phyloP scores from a whole-genome alignment of 768 basidiomycete genomes.

The Candolleomyces efflorescens region DNA sequence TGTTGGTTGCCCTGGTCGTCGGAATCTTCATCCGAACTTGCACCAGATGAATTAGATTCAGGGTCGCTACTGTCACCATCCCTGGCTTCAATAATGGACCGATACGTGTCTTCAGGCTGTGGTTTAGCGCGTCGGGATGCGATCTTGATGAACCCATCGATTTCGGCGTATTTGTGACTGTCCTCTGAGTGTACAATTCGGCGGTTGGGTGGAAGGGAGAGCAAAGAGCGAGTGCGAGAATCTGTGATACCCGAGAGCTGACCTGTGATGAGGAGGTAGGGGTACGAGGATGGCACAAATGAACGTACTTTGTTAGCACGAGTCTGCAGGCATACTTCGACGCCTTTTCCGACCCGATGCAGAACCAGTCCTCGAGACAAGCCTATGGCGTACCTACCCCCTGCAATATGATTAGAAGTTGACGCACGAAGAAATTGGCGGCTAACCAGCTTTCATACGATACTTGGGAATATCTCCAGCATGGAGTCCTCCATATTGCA shows the following conservation, averaged over 20 bases:
- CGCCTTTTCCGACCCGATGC: conserved; percentile 42
- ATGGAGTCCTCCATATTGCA: conserved; percentile 64
- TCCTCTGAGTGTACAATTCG: conserved; percentile 36
- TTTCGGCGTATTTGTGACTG: conserved; percentile 50
- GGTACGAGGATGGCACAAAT: conserved; percentile 4
- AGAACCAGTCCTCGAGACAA: conserved; percentile 46
- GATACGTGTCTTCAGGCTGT: conserved; percentile 39
- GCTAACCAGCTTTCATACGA: conserved; percentile 53
- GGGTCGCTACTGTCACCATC: conserved; percentile 18
- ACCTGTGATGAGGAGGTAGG: neutral
- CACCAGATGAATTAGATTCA: conserved; percentile 30
- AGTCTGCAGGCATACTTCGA: conserved; percentile 48
- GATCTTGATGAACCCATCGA: conserved; percentile 64
- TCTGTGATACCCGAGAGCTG: conserved; percentile 56
- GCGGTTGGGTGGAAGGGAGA: conserved; percentile 48
- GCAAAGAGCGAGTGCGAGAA: conserved; percentile 46
- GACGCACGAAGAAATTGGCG: conserved; percentile 9
- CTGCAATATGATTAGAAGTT: conserved; percentile 52
- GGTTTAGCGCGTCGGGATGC: conserved; percentile 33
- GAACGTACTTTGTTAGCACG: conserved; percentile 33
- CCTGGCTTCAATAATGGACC: conserved; percentile 37
- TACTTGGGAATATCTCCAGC: conserved; percentile 66
- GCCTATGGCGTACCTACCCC: conserved; percentile 62
- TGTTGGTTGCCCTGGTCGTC: conserved; percentile 17
- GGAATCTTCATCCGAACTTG: conserved; percentile 33